These are phyloP conservation scores for Massarina eburnea DNA, from an alignment of 2,329 filamentous ascomycete species.

Conservation along the genomic window DNA sequence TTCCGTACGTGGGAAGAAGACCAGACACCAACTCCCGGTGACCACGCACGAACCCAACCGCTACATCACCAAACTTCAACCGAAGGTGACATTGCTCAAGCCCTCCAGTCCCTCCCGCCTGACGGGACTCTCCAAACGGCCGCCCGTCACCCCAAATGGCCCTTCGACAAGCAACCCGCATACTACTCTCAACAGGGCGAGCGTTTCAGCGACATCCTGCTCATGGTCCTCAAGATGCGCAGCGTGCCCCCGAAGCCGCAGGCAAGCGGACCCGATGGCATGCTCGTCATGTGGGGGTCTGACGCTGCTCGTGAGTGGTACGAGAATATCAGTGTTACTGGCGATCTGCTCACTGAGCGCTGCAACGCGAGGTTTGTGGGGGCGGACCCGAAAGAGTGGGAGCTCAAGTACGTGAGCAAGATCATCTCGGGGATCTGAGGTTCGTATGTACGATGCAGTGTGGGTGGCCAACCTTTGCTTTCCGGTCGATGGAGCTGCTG, in stretches of 20 bases:
- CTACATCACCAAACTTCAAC: conserved; percentile 5
- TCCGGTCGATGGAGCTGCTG: no score
- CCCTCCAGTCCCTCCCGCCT: conserved; percentile 21
- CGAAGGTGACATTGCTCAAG: conserved; percentile 25
- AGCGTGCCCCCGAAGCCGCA: conserved; percentile 47
- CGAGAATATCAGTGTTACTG: conserved; percentile 34
- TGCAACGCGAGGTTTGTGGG: conserved; percentile 33
- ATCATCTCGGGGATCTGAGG: conserved; percentile 25
- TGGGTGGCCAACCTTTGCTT: no score
- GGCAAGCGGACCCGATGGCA: conserved; percentile 32
- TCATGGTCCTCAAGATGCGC: conserved; percentile 62
- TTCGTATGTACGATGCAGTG: no score
- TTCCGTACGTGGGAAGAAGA: conserved; percentile 55
- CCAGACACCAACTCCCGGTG: conserved; percentile 1
- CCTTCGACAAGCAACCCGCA: conserved; percentile 54
- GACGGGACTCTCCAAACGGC: conserved; percentile 8
- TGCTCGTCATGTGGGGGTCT: conserved; percentile 38
- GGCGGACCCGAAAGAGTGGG: conserved; percentile 38
- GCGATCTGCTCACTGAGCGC: conserved; percentile 27
- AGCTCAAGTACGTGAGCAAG: conserved; percentile 40
- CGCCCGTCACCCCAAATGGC: conserved; percentile 47
- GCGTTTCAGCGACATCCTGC: conserved; percentile 59
- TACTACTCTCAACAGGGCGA: conserved; percentile 59
- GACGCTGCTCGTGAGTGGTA: conserved; percentile 40
- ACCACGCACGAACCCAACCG: conserved; percentile 6